phyloP scores from a whole-genome alignment of 1,284 basidiomycete species.

The Marasmius tenuissimus region DNA sequence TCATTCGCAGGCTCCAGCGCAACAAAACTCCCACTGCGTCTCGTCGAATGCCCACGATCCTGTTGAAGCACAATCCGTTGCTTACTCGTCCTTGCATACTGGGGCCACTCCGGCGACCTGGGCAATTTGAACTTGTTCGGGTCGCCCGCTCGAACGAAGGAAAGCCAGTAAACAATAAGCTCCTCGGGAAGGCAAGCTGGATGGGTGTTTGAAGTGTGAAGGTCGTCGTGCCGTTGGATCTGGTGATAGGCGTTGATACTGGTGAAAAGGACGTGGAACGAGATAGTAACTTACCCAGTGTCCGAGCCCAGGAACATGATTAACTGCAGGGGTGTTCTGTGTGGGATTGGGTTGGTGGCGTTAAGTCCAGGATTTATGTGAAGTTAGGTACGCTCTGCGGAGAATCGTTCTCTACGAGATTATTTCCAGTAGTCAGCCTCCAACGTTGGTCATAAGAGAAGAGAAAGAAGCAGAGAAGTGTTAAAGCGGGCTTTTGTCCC shows the following conservation, averaged over 20 bases:
- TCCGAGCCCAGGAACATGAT: too few species aligned
- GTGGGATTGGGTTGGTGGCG: too few species aligned
- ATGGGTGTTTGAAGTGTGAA: conserved; percentile 37
- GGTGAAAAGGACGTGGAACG: too few species aligned
- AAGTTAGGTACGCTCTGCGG: background rate
- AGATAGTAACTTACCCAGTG: too few species aligned
- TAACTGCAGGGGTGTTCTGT: too few species aligned
- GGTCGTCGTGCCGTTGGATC: conserved; percentile 44
- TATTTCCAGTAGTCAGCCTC: background rate
- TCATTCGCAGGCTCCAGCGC: too few species aligned
- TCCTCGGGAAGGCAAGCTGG: conserved; percentile 49
- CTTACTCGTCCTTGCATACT: background rate
- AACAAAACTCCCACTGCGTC: too few species aligned
- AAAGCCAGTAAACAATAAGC: conserved; percentile 59
- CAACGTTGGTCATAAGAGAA: background rate
- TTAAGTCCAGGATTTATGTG: too few species aligned
- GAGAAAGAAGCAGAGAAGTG: background rate
- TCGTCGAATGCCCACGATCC: too few species aligned
- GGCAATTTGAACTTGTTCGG: conserved; percentile 51
- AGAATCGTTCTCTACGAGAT: background rate
- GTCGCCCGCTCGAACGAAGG: conserved; percentile 53
- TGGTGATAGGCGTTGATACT: conserved; percentile 16
- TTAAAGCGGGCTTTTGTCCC: background rate
- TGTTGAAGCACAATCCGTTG: too few species aligned
- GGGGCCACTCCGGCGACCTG: conserved; percentile 43